Percentiles rank a stretch among this genome's conserved stretches.
Conservation (phyloP, 1,139 yeast species). For the Blastobotrys serpentis region DNA sequence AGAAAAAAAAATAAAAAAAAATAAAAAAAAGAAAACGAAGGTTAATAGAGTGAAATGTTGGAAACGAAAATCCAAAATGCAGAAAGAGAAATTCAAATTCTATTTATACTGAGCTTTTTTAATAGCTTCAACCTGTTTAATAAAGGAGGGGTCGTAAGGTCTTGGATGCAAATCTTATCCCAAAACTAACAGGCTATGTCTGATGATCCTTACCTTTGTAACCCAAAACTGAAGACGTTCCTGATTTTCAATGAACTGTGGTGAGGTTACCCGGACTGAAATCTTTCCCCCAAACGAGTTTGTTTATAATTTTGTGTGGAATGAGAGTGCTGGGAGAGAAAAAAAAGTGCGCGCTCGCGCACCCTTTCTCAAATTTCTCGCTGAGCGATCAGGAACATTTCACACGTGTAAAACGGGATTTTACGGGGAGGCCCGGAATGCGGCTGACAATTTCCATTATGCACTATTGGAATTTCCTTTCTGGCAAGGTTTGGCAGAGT, state of each 20-base stretch:
- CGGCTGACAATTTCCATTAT: too few relatives aligned
- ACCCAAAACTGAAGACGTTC: not conserved
- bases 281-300: too few relatives aligned
- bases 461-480: too few relatives aligned
- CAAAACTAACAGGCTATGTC: slow-evolving; percentile 1
- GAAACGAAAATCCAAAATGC: not conserved
- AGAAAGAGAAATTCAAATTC: not conserved
- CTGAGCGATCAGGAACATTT: too few relatives aligned
- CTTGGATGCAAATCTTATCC: not conserved
- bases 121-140: not conserved
- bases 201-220: not conserved
- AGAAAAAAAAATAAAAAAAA: not conserved
- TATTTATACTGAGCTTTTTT: not conserved
- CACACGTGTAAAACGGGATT: too few relatives aligned
- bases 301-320: too few relatives aligned
- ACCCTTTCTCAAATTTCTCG: too few relatives aligned
- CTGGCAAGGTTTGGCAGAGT: too few relatives aligned
- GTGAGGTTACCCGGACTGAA: not conserved
- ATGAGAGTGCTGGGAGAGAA: too few relatives aligned
- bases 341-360: too few relatives aligned
- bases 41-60: not conserved
- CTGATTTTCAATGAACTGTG: slow-evolving; percentile 1
- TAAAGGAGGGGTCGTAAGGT: not conserved
- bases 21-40: not conserved
- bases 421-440: too few relatives aligned